These are phyloP conservation scores for Serendipita sp. DNA, from an alignment of 768 basidiomycete genomes.

Conservation along the genomic window DNA sequence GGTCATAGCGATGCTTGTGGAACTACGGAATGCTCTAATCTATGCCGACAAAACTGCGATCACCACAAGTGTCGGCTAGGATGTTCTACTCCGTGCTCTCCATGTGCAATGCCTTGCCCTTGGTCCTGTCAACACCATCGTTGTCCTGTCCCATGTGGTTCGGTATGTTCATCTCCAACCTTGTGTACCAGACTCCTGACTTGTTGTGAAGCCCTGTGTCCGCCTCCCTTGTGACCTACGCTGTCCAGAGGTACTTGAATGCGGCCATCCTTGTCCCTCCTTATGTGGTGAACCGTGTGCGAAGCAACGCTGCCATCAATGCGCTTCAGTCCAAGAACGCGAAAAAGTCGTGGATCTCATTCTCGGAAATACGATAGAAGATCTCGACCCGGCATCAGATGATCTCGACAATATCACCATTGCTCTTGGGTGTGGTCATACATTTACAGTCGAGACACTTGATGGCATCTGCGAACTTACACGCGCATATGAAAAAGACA, in stretches of 20 bases:
- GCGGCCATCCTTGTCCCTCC: slow-evolving; percentile 53
- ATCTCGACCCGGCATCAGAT: slow-evolving; percentile 26
- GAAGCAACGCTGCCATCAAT: slow-evolving; percentile 37
- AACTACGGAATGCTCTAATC: slow-evolving; percentile 26
- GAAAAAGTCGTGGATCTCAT: slow-evolving; percentile 43
- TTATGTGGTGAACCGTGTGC: slow-evolving; percentile 54
- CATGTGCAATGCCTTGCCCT: slow-evolving; percentile 44
- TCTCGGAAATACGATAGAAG: slow-evolving; percentile 32
- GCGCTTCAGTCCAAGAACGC: slow-evolving; percentile 23
- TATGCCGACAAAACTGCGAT: slow-evolving; percentile 37
- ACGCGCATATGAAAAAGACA: slow-evolving; percentile 31
- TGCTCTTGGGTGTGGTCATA: slow-evolving; percentile 44
- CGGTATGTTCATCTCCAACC: slow-evolving; percentile 26
- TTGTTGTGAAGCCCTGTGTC: slow-evolving; percentile 34
- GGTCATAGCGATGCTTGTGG: slow-evolving; percentile 32
- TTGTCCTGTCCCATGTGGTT: slow-evolving; percentile 52
- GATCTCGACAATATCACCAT: slow-evolving; percentile 37
- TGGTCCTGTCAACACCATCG: slow-evolving; percentile 41
- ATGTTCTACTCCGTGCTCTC: slow-evolving; percentile 41
- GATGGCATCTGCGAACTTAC: slow-evolving; percentile 40
- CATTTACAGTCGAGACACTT: slow-evolving; percentile 55
- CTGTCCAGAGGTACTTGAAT: slow-evolving; percentile 32
- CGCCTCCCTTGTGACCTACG: slow-evolving; percentile 45
- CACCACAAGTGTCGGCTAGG: slow-evolving; percentile 33
- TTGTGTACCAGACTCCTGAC: background rate